Base-by-base conservation (phyloP, 2,329 filamentous ascomycete species). In the Exutisphaerella laricina region DNA sequence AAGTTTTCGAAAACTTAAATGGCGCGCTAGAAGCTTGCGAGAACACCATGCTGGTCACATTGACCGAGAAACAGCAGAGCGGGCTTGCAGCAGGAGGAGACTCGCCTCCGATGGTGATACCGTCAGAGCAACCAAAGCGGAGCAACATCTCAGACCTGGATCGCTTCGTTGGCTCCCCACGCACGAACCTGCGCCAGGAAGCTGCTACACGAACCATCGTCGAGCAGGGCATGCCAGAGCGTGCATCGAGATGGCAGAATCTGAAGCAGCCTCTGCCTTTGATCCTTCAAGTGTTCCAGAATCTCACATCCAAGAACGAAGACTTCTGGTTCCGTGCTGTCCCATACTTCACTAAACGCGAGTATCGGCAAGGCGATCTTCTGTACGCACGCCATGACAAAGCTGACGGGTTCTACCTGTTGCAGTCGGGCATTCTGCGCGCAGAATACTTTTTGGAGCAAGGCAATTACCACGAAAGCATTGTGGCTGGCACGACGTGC, bases 241-340 rank as follows among this genome's bases (percentile, higher is more conserved):
- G 68, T 75, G 37, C 70, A 75, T 4, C 70, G 77, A 84, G 81
- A 58, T 97, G 89, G 85, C 81, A 84, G 57, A 80, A 81, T 54
- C 94, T 96, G 64, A 86, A 85, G 53, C 88, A 96, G 61, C 92
- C 92, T 0, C 77, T 97, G 5, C 85, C 87, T 1, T 79, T 98
- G 34, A 87, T 98, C 65, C 75, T 98, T 17, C 90, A 96, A 62
- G 87, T 92, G n/a, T 97, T 98, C 68, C 84, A 92, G 60, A 85
- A 88, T 32, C 71, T 96, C 9, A 94, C 86, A 39, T 72, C 80
- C 39, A 81, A 85, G 63, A 92, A 90, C 59, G 88, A 95, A 64
- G 89, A 96, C 64, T 97, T 97, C 62, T 98, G 92, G 92, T 90
- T 89, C 65, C 79, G 79, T 1, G 82, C 82, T 0, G 79, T 79